Evolutionary conservation across 768 basidiomycete genomes (phyloP), one percentile per base, ranked within the genome.

Genomic region (Panaeolus papilionaceus): DNA sequence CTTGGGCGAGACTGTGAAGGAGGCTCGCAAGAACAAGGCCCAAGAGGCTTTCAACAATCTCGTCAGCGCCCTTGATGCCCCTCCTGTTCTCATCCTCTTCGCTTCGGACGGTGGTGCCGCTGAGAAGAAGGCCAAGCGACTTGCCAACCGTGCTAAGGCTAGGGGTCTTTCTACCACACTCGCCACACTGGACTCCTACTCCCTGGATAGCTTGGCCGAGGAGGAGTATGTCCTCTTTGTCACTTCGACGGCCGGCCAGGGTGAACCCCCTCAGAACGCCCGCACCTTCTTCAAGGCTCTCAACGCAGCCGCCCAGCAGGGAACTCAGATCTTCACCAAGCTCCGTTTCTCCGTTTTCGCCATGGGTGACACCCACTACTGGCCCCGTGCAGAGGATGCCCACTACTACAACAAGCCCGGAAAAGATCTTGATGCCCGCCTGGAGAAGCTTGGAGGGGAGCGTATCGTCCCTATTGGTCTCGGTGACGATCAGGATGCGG

Each of bases 321-420:
- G 87, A 20, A 90, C 91, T 63, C 83, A 80, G 65, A 81, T 85
- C 5, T 82, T 95, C 49, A 69, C 81, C 64, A 90, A 89, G 69
- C 81, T 95, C 67, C 90, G 87, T 74, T 93, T 88, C 78, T 80
- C 91, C 64, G 95, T 99, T 51, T 98, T 99, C 72, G 97, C 84
- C 61, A 92, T 99, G 89, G 98, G 98, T 68, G 98, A 99, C 78
- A 96, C 93, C 77, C 96, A 98, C 80, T 99, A 99, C 82, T 99
- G 98, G 98, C 98, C 98, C 9, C 88, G 98, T 47, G 86, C 93
- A 18, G 96, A 99, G 78, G 98, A 99, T 74, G 91, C 91, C n/a
- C 93, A 95, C 73, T 99, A 97, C 79, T 99, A 98, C 85, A 99
- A 99, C 86, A 98, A 95, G 79, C 90, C 97, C 0, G 87, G 90